Percentiles rank a stretch among this genome's conserved stretches.
Evolutionary conservation across 805 yeast species (phyloP).

Genomic region (Ogataea ramenticola): DNA sequence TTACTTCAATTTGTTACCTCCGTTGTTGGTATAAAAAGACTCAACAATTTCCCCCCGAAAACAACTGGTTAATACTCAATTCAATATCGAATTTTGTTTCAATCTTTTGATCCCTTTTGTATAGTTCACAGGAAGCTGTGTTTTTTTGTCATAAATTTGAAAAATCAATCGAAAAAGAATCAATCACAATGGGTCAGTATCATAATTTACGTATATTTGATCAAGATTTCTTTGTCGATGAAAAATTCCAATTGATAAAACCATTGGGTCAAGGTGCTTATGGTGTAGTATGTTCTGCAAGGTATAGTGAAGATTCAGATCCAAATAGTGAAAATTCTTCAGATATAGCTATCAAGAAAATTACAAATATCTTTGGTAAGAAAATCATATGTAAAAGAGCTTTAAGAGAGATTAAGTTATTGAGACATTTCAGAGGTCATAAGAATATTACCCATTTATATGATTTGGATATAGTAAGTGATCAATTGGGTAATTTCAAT

Average conservation of each 20-base stretch:
- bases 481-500: constrained; percentile 63
- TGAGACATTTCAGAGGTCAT: constrained; percentile 93
- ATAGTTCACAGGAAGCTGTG: too few species aligned
- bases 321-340: constrained; percentile 33
- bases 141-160: neutral
- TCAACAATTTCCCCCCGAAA: too few species aligned
- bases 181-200: constrained; percentile 8
- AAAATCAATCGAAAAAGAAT: too few species aligned
- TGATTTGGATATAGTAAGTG: constrained; percentile 86
- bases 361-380: constrained; percentile 88
- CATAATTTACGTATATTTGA: constrained; percentile 51
- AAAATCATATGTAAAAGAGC: constrained; percentile 90
- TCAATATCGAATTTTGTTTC: too few species aligned
- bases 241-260: constrained; percentile 78
- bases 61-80: too few species aligned
- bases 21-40: too few species aligned
- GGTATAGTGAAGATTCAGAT: constrained; percentile 71
- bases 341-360: constrained; percentile 86
- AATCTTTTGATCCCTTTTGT: too few species aligned
- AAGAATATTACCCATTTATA: constrained; percentile 92
- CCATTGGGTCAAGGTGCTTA: constrained; percentile 98
- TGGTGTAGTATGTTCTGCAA: constrained; percentile 94
- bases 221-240: constrained; percentile 90
- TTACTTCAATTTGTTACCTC: too few species aligned
- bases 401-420: constrained; percentile 78